Base-by-base conservation (phyloP, 2,329 filamentous ascomycete species). In the Nakataea oryzae region DNA sequence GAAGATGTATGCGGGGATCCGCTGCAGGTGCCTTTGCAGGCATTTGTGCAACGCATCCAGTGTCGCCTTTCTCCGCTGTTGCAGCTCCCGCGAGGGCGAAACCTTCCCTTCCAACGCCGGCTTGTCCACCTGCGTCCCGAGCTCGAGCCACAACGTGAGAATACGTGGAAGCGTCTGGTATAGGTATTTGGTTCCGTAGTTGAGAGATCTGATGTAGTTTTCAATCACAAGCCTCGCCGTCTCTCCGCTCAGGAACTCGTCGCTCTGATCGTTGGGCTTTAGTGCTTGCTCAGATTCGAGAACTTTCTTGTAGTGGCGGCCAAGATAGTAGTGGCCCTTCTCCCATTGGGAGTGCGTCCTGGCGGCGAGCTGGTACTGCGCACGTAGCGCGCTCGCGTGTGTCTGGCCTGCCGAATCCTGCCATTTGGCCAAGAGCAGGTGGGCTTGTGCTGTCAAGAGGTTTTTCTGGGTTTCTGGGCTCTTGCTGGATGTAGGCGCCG, bases 271-370 rank as follows among this genome's bases (percentile, higher is more conserved):
- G 30, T 88, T 84, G 24, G 84, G 79, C 50, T 88, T 86, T 61
- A 96, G 83, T 2, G 83, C 79, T 73, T 91, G 93, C 72, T 97
- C 92, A 0, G 91, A 90, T 69, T 97, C 93, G 3, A 97, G 79
- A 4, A 97, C 83, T 74, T 97, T 99, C 73, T 96, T 96, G 81
- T 99, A 99, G 74, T 97, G 92, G 58, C 93, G 91, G 6, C 95
- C 95, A 12, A 99, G 83, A 72, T 97, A 96, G 73, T 97, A 99
- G 71, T 97, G 93, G 0, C 91, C 93, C 74, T 97, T 97, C 72
- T 99, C 95, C 93, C 93, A 99, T 60, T 85, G 85, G 6, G 79
- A 76, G 68, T 80, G 78, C 1, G 84, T 86, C 70, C 83, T 86
- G n/a, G 89, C 85, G 1, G 93, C 93, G 66, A 89, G 84, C 65